A percentile compares a stretch with the other conserved stretches of the same genome.
Conservation (phyloP, 129 eudicot species). For the Rutidosis leptorrhynchoides region DNA sequence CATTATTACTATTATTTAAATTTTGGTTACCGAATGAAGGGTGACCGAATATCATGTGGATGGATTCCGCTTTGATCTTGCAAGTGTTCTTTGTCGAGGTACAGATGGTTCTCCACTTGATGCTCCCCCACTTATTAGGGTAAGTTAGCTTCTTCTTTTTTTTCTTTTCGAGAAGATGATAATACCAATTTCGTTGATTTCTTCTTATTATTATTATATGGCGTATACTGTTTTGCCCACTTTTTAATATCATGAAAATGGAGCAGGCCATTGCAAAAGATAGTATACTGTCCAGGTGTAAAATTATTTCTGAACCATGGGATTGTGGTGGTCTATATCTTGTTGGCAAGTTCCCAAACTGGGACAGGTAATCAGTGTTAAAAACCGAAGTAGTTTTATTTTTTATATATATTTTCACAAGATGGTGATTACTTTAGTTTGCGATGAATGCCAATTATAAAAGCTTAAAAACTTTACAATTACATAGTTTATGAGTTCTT, state of each 20-base stretch:
- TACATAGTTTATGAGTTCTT: constrained; percentile 8
- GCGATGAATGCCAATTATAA: constrained; percentile 9
- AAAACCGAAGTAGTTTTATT: neutral
- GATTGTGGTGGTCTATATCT: constrained; percentile 99
- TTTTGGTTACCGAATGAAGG: constrained; percentile 42
- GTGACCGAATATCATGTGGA: constrained; percentile 93
- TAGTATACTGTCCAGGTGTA: constrained; percentile 70
- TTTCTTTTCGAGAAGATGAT: neutral
- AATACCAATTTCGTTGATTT: constrained; percentile 14
- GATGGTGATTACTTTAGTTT: constrained; percentile 15
- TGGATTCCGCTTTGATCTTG: constrained; percentile 98
- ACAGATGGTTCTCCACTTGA: constrained; percentile 89
- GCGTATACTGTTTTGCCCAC: constrained; percentile 3
- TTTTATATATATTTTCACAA: constrained; percentile 1
- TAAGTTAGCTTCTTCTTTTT: constrained; percentile 29
- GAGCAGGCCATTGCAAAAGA: constrained; percentile 97
- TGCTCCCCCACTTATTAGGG: constrained; percentile 92
- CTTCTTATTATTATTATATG: no score
- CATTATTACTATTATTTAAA: neutral
- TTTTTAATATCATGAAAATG: constrained; percentile 12
- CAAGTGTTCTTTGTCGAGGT: constrained; percentile 97
- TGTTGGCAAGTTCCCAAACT: constrained; percentile 93
- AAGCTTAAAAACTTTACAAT: neutral
- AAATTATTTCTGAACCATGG: constrained; percentile 98
- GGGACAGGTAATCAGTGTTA: constrained; percentile 71